Evolutionary conservation across 768 basidiomycete species (phyloP), one percentile per base, ranked within the genome.

Genomic region (Phaffia tasmanica): DNA sequence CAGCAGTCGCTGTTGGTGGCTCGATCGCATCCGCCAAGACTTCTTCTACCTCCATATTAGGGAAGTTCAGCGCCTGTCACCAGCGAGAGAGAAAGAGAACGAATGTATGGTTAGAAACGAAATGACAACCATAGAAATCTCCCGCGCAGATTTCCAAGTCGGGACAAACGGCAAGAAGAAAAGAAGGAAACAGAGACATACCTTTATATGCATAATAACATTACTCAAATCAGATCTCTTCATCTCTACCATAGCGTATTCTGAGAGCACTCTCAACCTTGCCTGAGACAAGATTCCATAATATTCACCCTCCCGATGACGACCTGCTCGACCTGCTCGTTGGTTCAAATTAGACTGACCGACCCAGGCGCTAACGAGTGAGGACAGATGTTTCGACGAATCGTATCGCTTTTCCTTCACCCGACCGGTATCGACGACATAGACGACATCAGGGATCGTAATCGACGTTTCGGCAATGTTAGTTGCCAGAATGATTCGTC

Each of bases 381-480:
- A 86, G 0, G 90, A 89, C 78, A 94, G 87, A 71, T 88, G 88
- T 29, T 88, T 81, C 59, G 86, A 83, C 1, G 93, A 89, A 72
- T 97, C 90, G 72, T 90, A 97, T 19, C 84, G 82, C 72, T 87
- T 83, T 76, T 93, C 88, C 77, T 95, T 95, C 73, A 91, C 81
- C 72, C 86, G 85, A 21, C 83, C 93, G 0, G 87, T 82, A 73
- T 98, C 94, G 54, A 97, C 84, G 35, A 98, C 93, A 72, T 89
- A 92, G 14, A 94, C 89, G 29, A 95, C 89, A 70, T 94, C 89
- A 1, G 91, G 91, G 71, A 97, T 94, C 4, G 93, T 97, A 71
- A 95, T 81, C 4, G 89, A 92, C 3, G 92, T 93, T 77, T 97
- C 93, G 16, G 92, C 92, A 55, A 95, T 91, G 74, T 95, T 95